Conservation (phyloP, 305 asterid genomes). For the Solanum hybrid region DNA sequence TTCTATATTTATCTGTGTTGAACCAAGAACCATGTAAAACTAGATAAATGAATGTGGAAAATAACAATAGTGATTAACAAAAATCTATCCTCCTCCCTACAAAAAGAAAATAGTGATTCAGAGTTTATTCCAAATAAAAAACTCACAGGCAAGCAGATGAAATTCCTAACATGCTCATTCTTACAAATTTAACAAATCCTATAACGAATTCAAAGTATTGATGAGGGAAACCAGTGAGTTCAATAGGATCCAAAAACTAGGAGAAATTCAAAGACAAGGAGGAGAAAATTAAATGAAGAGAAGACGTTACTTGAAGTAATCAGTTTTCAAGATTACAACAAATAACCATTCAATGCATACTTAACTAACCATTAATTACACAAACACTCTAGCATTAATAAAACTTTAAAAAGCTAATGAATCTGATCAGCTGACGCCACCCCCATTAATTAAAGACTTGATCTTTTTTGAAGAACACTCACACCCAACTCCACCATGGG, state of each 20-base stretch:
- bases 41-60: neutral
- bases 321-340: neutral
- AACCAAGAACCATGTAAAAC: neutral
- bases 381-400: neutral
- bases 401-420: neutral
- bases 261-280: neutral
- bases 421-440: neutral
- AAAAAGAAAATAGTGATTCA: neutral
- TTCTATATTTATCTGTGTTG: neutral
- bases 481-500: neutral
- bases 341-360: neutral
- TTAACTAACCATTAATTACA: neutral
- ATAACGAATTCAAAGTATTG: neutral
- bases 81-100: neutral
- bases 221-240: neutral
- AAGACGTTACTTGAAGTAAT: neutral
- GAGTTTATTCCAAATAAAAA: neutral
- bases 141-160: neutral
- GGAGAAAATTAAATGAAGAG: neutral
- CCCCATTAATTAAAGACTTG: neutral
- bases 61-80: neutral
- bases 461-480: neutral
- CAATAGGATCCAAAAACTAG: neutral
- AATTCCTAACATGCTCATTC: neutral
- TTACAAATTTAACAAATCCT: neutral